A percentile compares a stretch with the other conserved stretches of the same genome.
Conservation (phyloP, 192 early-diverging fungal genomes). For the Mortierella alpina region DNA sequence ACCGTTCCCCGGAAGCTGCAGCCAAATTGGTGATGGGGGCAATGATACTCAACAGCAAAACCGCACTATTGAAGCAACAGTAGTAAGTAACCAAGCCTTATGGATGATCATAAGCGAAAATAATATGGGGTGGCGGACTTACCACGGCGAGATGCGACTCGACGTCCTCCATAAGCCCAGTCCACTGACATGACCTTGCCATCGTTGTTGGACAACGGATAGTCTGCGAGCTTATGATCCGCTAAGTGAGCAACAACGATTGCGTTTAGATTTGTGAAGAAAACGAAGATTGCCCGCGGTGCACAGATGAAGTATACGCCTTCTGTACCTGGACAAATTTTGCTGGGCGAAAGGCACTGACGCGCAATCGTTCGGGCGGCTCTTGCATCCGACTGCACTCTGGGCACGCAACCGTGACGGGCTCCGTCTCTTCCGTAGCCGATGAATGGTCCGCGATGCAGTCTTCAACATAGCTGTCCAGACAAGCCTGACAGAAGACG, state of each 20-base stretch:
- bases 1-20: conserved; percentile 12
- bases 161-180: conserved; percentile 17
- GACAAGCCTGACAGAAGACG: conserved; percentile 30
- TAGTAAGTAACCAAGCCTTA: neutral
- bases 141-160: conserved; percentile 19
- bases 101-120: neutral
- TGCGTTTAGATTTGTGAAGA: neutral
- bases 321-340: conserved; percentile 17
- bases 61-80: conserved; percentile 3
- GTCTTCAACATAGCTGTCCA: conserved; percentile 15
- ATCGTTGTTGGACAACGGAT: conserved; percentile 26
- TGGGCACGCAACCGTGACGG: conserved; percentile 16
- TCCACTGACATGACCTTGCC: conserved; percentile 31
- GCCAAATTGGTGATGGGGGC: conserved; percentile 16
- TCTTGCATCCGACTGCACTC: conserved; percentile 5
- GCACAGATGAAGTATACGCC: no score
- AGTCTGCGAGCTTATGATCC: conserved; percentile 16
- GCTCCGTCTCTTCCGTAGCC: neutral
- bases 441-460: neutral
- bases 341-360: conserved; percentile 18
- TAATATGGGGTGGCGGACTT: neutral
- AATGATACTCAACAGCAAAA: conserved; percentile 17
- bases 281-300: neutral
- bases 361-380: neutral
- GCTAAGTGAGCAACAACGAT: conserved; percentile 3